These are phyloP conservation scores for Hypoxylon fragiforme DNA, from an alignment of 495 filamentous ascomycete species.

Conservation along the genomic window DNA sequence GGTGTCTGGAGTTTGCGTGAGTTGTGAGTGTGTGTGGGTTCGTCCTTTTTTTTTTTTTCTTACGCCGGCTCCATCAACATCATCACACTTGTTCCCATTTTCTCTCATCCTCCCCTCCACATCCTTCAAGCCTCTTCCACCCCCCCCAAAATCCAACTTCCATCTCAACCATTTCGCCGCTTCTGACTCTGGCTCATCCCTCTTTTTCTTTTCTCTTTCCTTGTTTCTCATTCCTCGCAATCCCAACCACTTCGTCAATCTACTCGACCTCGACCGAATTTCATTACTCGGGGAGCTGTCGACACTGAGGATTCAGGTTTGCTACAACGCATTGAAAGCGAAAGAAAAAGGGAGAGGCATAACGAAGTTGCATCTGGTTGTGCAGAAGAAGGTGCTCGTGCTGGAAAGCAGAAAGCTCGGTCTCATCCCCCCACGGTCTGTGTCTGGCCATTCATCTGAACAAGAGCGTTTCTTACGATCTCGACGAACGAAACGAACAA, in stretches of 20 bases:
- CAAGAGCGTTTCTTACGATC: background rate
- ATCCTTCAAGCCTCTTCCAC: conserved; percentile 36
- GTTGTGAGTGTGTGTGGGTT: conserved; percentile 27
- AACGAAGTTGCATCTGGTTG: conserved; percentile 30
- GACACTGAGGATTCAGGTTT: conserved; percentile 26
- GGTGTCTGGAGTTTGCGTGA: conserved; percentile 5
- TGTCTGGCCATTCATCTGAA: conserved; percentile 1
- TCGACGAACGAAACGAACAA: conserved; percentile 14
- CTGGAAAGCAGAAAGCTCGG: conserved; percentile 17
- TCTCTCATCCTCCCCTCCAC: conserved; percentile 28
- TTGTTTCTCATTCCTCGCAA: conserved; percentile 29
- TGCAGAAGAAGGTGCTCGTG: conserved; percentile 29
- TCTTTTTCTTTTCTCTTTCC: conserved; percentile 32
- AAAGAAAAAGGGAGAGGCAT: conserved; percentile 29
- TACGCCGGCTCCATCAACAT: conserved; percentile 26
- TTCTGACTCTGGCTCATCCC: conserved; percentile 31
- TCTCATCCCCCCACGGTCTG: conserved; percentile 1
- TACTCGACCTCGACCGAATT: conserved; percentile 25
- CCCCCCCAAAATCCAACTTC: conserved; percentile 15
- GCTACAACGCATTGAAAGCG: conserved; percentile 17
- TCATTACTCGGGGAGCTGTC: conserved; percentile 20
- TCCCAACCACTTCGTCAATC: conserved; percentile 24
- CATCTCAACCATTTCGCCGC: conserved; percentile 25
- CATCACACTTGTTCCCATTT: conserved; percentile 25
- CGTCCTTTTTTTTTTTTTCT: conserved; percentile 22